Percentiles rank a stretch among this genome's conserved stretches.
These are phyloP conservation scores for Metarhizium guizhouense DNA, from an alignment of 2,329 filamentous ascomycete genomes.

Conservation along the genomic window DNA sequence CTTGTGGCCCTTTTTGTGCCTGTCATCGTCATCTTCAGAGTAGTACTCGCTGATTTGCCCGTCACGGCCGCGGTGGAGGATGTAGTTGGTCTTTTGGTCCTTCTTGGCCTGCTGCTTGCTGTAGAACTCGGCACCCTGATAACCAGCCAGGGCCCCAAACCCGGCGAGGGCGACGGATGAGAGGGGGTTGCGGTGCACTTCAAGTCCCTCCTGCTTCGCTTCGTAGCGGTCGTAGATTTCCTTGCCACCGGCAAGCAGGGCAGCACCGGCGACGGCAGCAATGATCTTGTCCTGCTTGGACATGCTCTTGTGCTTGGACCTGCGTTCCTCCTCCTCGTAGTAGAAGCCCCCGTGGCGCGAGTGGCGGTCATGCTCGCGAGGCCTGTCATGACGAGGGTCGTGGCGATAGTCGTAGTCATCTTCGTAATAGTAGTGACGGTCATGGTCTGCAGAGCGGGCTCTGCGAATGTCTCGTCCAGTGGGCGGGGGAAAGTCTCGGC, in stretches of 20 bases:
- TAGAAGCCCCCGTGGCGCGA: constrained; percentile 37
- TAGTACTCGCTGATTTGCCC: constrained; percentile 46
- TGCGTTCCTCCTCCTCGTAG: constrained; percentile 50
- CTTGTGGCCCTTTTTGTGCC: constrained; percentile 52
- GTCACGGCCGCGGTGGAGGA: constrained; percentile 45
- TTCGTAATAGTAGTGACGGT: constrained; percentile 43
- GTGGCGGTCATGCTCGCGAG: constrained; percentile 22
- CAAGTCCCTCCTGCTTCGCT: constrained; percentile 38
- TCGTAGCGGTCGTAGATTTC: constrained; percentile 57
- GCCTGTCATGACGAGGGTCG: constrained; percentile 32
- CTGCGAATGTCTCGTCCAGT: constrained; percentile 43
- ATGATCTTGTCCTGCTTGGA: constrained; percentile 58
- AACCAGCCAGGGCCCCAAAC: constrained; percentile 54
- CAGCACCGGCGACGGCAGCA: constrained; percentile 55
- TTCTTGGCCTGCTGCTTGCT: constrained; percentile 51
- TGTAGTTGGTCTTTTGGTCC: constrained; percentile 43
- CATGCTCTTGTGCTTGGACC: constrained; percentile 37
- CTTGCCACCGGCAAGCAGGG: constrained; percentile 56
- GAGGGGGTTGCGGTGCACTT: constrained; percentile 49
- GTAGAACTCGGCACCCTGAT: constrained; percentile 54
- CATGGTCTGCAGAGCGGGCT: constrained; percentile 54
- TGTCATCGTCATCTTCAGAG: constrained; percentile 46
- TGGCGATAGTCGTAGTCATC: constrained; percentile 37
- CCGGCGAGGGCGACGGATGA: constrained; percentile 53
- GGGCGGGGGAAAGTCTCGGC: constrained; percentile 76